Evolutionary conservation across 2,329 filamentous ascomycete genomes (phyloP).

Genomic region (Diplodia seriata): DNA sequence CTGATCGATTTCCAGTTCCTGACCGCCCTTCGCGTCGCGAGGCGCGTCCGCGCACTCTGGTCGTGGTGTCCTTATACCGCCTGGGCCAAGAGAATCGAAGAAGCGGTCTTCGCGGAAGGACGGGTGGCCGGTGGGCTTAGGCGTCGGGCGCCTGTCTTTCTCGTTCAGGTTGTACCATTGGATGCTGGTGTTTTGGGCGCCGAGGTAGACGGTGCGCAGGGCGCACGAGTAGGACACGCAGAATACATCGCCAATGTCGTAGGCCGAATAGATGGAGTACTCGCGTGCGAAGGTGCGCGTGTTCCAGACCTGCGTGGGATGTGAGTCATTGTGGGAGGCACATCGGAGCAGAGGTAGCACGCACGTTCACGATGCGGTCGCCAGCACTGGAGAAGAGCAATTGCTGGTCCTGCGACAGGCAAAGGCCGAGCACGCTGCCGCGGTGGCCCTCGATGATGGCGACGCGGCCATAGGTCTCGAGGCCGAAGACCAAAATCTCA

Average conservation of each 20-base stretch:
- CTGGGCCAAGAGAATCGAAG: constrained; percentile 88
- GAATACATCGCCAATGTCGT: constrained; percentile 95
- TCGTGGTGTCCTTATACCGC: constrained; percentile 78
- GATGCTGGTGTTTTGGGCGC: constrained; percentile 92
- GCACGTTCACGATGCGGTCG: constrained; percentile 87
- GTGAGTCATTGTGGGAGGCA: constrained; percentile 18
- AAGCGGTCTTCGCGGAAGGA: constrained; percentile 83
- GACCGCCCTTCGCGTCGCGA: constrained; percentile 62
- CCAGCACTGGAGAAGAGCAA: constrained; percentile 92
- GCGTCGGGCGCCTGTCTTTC: constrained; percentile 64
- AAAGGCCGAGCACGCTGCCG: constrained; percentile 86
- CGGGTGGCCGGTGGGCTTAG: constrained; percentile 72
- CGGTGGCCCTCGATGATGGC: constrained; percentile 85
- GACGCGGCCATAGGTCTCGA: constrained; percentile 84
- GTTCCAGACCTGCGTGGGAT: constrained; percentile 72
- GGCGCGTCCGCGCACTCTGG: constrained; percentile 63
- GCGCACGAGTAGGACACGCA: constrained; percentile 86
- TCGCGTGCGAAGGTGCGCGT: constrained; percentile 76
- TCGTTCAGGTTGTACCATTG: constrained; percentile 86
- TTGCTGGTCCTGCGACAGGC: constrained; percentile 74
- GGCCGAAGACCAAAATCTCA: constrained; percentile 88
- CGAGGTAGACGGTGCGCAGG: constrained; percentile 84
- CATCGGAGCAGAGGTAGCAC: constrained; percentile 25
- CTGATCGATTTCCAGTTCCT: constrained; percentile 79
- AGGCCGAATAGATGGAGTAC: constrained; percentile 90